These are phyloP conservation scores for Phytophthora megakarya DNA, from an alignment of 352 stramenopile species.

Conservation along the genomic window DNA sequence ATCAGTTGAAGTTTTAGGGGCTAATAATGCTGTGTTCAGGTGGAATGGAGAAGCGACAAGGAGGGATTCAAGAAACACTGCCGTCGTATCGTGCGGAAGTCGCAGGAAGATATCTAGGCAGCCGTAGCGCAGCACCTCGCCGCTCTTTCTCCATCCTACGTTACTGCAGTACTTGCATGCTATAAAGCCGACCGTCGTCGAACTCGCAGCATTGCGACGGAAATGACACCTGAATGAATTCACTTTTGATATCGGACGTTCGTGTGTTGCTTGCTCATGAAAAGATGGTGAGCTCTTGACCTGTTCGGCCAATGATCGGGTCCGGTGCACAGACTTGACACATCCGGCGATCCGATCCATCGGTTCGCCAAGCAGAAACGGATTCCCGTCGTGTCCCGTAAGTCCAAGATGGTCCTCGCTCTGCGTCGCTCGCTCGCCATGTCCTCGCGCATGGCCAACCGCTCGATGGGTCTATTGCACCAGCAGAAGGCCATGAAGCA, in stretches of 20 bases:
- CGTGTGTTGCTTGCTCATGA: conserved; percentile 4
- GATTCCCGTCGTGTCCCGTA: conserved; percentile 30
- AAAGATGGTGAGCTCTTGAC: conserved; percentile 9
- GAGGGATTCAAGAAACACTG: conserved; percentile 94
- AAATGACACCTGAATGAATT: conserved; percentile 19
- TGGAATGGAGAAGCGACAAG: conserved; percentile 92
- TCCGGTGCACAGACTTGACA: conserved; percentile 1
- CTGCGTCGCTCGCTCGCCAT: conserved; percentile 57
- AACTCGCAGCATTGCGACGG: conserved; percentile 3
- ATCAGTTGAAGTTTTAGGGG: neutral
- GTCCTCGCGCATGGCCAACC: conserved; percentile 36
- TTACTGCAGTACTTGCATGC: conserved; percentile 5
- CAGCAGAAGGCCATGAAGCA: conserved; percentile 73
- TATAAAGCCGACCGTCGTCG: conserved; percentile 31
- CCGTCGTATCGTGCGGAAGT: conserved; percentile 91
- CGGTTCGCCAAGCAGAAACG: conserved; percentile 33
- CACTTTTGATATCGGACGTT: conserved; percentile 26
- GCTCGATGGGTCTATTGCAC: conserved; percentile 43
- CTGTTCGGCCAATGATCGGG: conserved; percentile 1
- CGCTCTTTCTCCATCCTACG: neutral
- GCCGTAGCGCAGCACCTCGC: neutral
- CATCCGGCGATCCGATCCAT: conserved; percentile 20
- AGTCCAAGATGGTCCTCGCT: conserved; percentile 58
- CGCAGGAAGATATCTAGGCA: conserved; percentile 92
- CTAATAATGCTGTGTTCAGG: conserved; percentile 42